Conservation (phyloP, 805 yeast species). For the Lipomyces chichibuensis region DNA sequence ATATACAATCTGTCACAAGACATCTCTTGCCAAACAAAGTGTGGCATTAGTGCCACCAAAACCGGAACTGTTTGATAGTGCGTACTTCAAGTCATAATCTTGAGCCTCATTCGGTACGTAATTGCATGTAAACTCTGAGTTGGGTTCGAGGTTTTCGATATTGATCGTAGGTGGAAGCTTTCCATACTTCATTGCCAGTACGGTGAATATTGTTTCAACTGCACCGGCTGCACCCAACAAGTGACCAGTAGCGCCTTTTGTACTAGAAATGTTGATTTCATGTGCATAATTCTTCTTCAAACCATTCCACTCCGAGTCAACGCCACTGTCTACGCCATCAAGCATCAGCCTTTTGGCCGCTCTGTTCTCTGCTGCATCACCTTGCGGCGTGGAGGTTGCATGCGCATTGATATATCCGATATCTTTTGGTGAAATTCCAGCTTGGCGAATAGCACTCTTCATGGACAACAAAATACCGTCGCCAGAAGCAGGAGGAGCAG, state of each 20-base stretch:
- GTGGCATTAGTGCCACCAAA: conserved; percentile 96
- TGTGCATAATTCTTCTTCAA: conserved; percentile 16
- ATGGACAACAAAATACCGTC: conserved; percentile 84
- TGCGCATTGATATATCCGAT: conserved; percentile 91
- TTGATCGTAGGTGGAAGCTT: conserved; percentile 82
- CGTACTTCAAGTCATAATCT: conserved; percentile 54
- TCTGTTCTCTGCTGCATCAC: conserved; percentile 82
- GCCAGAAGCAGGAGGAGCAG: conserved; percentile 84
- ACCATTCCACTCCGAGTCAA: conserved; percentile 37
- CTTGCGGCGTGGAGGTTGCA: conserved; percentile 89
- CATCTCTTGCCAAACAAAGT: conserved; percentile 54
- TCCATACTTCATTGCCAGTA: conserved; percentile 61
- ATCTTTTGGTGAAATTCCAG: conserved; percentile 51
- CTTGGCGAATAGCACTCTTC: conserved; percentile 66
- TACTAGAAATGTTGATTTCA: conserved; percentile 61
- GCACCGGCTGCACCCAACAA: conserved; percentile 95
- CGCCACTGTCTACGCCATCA: conserved; percentile 44
- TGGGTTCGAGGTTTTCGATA: conserved; percentile 54
- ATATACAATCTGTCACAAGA: neutral
- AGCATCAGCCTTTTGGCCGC: conserved; percentile 66
- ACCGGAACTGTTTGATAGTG: conserved; percentile 89
- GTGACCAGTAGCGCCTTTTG: conserved; percentile 93
- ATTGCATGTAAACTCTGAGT: conserved; percentile 53
- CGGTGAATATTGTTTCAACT: conserved; percentile 82
- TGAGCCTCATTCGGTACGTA: conserved; percentile 58